Evolutionary conservation across 805 yeast genomes (phyloP).

Genomic region (Kazachstania africana): DNA sequence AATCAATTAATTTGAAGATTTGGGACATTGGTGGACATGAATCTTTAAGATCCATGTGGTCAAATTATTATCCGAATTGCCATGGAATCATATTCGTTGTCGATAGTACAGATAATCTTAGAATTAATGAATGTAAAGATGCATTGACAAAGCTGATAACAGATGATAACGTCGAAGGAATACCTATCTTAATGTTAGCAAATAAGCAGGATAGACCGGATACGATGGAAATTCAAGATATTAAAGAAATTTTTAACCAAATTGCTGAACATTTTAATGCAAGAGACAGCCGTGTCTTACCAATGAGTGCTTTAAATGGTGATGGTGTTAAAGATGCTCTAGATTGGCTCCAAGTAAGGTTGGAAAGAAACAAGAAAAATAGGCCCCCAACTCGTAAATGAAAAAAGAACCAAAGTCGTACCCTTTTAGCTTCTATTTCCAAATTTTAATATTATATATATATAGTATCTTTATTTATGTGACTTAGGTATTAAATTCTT

Average conservation of each 20-base stretch:
- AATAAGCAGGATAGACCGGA: slow-evolving; percentile 80
- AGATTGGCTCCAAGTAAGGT: slow-evolving; percentile 73
- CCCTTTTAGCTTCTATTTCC: no score
- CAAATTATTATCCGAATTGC: slow-evolving; percentile 69
- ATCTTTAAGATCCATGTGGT: slow-evolving; percentile 76
- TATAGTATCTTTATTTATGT: slow-evolving; percentile 1
- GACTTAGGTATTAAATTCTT: slow-evolving; percentile 38
- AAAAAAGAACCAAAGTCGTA: background rate
- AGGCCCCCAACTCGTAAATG: slow-evolving; percentile 29
- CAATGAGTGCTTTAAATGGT: slow-evolving; percentile 69
- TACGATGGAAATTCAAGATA: slow-evolving; percentile 61
- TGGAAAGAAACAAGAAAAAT: slow-evolving; percentile 35
- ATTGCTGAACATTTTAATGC: slow-evolving; percentile 80
- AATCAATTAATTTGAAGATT: slow-evolving; percentile 44
- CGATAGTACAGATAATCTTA: slow-evolving; percentile 75
- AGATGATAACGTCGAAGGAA: slow-evolving; percentile 55
- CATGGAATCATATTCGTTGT: slow-evolving; percentile 90
- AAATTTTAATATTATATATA: no score
- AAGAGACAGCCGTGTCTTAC: slow-evolving; percentile 79
- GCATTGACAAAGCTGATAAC: slow-evolving; percentile 45
- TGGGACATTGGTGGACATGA: slow-evolving; percentile 98
- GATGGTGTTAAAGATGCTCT: slow-evolving; percentile 80
- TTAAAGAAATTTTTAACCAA: slow-evolving; percentile 73
- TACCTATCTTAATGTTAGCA: slow-evolving; percentile 89
- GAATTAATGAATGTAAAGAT: slow-evolving; percentile 73